Evolutionary conservation across 345 rosid genomes (phyloP), one percentile per base, ranked within the genome.

Genomic region (Bruguiera gymnorhiza): DNA sequence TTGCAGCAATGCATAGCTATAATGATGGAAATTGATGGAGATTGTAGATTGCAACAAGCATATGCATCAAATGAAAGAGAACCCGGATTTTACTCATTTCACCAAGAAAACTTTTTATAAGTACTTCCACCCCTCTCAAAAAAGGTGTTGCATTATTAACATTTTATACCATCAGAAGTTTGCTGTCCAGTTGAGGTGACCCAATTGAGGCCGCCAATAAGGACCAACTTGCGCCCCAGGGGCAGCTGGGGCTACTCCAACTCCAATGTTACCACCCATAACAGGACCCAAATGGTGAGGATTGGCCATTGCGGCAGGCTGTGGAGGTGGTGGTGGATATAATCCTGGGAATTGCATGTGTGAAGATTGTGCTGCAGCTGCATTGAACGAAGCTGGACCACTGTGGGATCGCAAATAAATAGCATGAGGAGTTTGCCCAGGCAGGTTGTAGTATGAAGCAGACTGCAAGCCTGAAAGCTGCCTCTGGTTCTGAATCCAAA

Each of bases 401-500:
- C 90, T 76, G 79, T 87, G 98, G 60, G 97, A 86, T 16, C 89
- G 80, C 81, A 91, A 34, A 70, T 89, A 91, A 37, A 96, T 84
- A 51, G 88, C 84, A 73, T 86, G 96, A 36, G 96, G 90, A 6
- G 95, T 70, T 81, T 94, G 97, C 66, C 89, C 92, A 43, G 94
- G 82, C 77, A 94, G 76, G 70, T 88, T 88, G 83, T 94, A 91
- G 84, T 88, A 91, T 10, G 82, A 85, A 48, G 85, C 72, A 39
- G 97, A 87, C 54, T 91, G 98, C 81, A 88, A 57, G 60, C 87
- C 87, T 4, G 85, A 76, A 43, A 86, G 72, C 55, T 91, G 93
- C 75, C 98, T 84, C 1, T 87, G 91, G 81, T 89, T 94, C 74
- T 83, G 93, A 80, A 91, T 82, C 98, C 98, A 94, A 29, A 94